phyloP scores from a whole-genome alignment of 2,329 filamentous ascomycete genomes.

The Fusarium aywerte region DNA sequence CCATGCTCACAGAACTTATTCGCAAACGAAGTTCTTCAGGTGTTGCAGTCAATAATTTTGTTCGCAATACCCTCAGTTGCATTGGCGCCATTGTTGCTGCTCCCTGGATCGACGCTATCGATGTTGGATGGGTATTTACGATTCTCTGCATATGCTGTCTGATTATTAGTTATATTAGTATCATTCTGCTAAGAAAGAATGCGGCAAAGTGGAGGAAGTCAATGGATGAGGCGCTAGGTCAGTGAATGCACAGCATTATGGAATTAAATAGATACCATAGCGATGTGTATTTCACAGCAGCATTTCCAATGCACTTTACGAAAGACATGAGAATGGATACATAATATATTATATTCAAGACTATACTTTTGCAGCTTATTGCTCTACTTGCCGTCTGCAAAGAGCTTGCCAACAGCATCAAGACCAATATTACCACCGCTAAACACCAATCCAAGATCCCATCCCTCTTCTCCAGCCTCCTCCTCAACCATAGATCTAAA shows the following conservation, averaged over 20 bases:
- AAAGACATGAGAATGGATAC: not conserved
- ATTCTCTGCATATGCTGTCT: conserved; percentile 64
- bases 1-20: conserved; percentile 89
- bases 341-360: not conserved
- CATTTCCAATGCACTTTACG: not conserved
- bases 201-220: conserved; percentile 70
- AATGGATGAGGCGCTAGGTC: conserved; percentile 66
- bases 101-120: conserved; percentile 76
- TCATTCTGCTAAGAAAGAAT: conserved; percentile 70
- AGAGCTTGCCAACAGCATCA: conserved; percentile 64
- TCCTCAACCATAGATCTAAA: conserved; percentile 76
- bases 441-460: conserved; percentile 73
- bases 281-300: not conserved
- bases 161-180: conserved; percentile 64
- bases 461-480: conserved; percentile 77
- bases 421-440: conserved; percentile 70
- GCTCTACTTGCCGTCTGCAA: conserved; percentile 46
- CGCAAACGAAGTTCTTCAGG: conserved; percentile 75
- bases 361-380: not conserved
- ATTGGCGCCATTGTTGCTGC: conserved; percentile 75
- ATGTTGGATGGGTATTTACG: conserved; percentile 81
- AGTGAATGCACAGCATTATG: conserved; percentile 8
- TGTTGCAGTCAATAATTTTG: conserved; percentile 84
- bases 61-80: conserved; percentile 81
- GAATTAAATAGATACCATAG: not conserved